Base-by-base conservation (phyloP, 83 land plant species). In the Picea engelmannii region DNA sequence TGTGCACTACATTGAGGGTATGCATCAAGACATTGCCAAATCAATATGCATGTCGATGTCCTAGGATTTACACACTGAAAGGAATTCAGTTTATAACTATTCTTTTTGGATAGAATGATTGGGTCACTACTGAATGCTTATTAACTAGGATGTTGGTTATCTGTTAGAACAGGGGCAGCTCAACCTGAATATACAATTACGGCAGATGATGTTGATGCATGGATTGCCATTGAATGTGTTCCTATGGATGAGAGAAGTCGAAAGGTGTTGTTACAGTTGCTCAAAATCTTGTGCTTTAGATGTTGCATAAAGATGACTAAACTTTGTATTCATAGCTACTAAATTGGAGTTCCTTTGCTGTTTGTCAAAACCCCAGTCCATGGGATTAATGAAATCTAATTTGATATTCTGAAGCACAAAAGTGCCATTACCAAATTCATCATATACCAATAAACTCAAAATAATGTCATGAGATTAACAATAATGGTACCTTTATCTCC, bases 181-280 rank as follows among this genome's bases (percentile, higher is more conserved):
- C 94, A 93, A 87, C 96, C 99, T 62, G 89, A 86, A 61, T 96
- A 96, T 85, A 91, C 94, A 23, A 91, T 96, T 62, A 95, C 94
- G 23, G 99, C 99, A 55, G 99, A 96, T 87, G 99, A 96, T 86
- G 92, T 91, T 83, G 98, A 93, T 58, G 84, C 93, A 24, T 90
- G 86, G 63, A 93, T 96, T 79, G 96, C 96, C 42, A 93, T 96
- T 82, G 95, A 95, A 89, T 90, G 94, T 55, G 92, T 92, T 63
- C 99, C 99, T 23, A 83, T 96, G 86, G 99, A 96, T 86, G 82
- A 95, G 55, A 88, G 94, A 85, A 91, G 87, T 81, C 86, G 99
- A 52, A 93, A 95, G 95, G 99, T 96, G 82, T 62, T 80, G 10
- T 6, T 16, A 18, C 55, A 2, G 11, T 47, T 73, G 58, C 25